Conservation (phyloP, 2,329 filamentous ascomycete genomes). For the Colletotrichum costaricense region DNA sequence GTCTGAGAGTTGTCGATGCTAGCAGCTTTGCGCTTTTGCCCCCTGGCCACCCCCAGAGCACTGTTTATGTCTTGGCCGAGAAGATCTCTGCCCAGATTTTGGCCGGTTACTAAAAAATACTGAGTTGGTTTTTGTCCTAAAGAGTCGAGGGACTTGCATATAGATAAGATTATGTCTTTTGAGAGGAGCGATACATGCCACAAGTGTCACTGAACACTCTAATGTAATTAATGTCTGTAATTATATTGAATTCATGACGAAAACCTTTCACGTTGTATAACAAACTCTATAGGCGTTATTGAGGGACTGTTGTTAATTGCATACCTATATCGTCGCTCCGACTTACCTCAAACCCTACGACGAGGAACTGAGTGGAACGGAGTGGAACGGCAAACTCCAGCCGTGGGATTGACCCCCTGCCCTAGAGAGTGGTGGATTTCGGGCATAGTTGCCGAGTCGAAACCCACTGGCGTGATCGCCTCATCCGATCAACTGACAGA, state of each 20-base stretch:
- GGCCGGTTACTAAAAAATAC: constrained; percentile 47
- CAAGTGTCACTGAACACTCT: not conserved
- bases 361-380: not conserved
- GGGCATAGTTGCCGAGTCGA: not conserved
- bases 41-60: constrained; percentile 40
- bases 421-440: not conserved
- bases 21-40: constrained; percentile 42
- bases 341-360: too few species aligned
- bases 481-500: not conserved
- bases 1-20: constrained; percentile 46
- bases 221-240: not conserved
- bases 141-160: not conserved
- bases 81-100: constrained; percentile 42
- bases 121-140: constrained; percentile 25
- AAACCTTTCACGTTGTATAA: too few species aligned
- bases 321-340: too few species aligned
- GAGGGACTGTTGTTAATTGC: too few species aligned
- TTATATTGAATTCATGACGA: not conserved
- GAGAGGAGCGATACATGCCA: not conserved
- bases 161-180: not conserved
- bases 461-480: not conserved
- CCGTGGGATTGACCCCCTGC: not conserved
- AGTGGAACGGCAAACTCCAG: not conserved
- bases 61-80: constrained; percentile 40
- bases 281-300: too few species aligned